Evolutionary conservation across 1,284 basidiomycete genomes (phyloP).

Genomic region (Leccinum solheimii): DNA sequence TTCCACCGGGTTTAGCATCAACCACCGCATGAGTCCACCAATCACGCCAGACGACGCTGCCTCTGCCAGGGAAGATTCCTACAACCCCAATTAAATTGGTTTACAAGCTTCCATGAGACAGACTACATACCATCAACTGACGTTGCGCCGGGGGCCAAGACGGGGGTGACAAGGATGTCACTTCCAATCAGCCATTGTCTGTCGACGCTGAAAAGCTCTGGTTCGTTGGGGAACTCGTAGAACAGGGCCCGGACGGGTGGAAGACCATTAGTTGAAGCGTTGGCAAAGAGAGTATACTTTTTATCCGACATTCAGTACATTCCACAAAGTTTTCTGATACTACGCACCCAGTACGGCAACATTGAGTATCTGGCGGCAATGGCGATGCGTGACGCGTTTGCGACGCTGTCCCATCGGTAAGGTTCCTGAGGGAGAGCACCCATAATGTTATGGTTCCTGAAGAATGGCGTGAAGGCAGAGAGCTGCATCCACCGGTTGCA

Average conservation of each 20-base stretch:
- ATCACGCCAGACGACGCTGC: conserved; percentile 68
- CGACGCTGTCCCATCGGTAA: conserved; percentile 75
- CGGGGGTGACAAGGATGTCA: conserved; percentile 73
- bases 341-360: conserved; percentile 72
- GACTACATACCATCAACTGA: conserved; percentile 42
- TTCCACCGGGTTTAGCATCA: conserved; percentile 34
- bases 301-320: conserved; percentile 26
- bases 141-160: conserved; percentile 58
- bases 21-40: conserved; percentile 69
- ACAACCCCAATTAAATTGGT: background rate
- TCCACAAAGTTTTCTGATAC: background rate
- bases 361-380: conserved; percentile 67
- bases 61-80: conserved; percentile 65
- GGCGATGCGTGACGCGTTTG: conserved; percentile 68
- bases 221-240: conserved; percentile 74
- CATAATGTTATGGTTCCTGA: conserved; percentile 63
- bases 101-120: background rate
- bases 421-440: conserved; percentile 71
- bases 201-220: conserved; percentile 62
- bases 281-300: conserved; percentile 75
- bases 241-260: conserved; percentile 74
- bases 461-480: conserved; percentile 74
- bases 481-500: conserved; percentile 84
- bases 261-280: conserved; percentile 60
- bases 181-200: conserved; percentile 71